Conservation (phyloP, 768 basidiomycete species). For the Cyclocybe aegerita region DNA sequence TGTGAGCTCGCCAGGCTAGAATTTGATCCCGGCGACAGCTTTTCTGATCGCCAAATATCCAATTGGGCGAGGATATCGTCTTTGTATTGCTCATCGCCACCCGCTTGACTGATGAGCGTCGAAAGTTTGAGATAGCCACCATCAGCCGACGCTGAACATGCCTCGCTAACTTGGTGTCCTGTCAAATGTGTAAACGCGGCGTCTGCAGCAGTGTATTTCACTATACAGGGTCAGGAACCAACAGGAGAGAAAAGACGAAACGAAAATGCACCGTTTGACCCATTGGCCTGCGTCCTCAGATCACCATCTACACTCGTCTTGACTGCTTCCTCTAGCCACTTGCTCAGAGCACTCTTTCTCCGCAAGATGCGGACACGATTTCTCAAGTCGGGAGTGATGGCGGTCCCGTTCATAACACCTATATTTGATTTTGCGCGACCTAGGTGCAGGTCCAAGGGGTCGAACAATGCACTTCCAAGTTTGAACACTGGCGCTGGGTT, state of each 20-base stretch:
- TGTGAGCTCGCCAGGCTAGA: slow-evolving; percentile 13
- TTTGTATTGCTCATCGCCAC: slow-evolving; percentile 73
- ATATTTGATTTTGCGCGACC: slow-evolving; percentile 26
- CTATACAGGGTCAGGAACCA: slow-evolving; percentile 13
- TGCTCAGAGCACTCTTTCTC: slow-evolving; percentile 76
- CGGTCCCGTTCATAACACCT: slow-evolving; percentile 15
- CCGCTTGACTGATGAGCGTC: slow-evolving; percentile 84
- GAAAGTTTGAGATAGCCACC: slow-evolving; percentile 82
- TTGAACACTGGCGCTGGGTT: slow-evolving; percentile 82
- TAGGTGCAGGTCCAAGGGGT: slow-evolving; percentile 70
- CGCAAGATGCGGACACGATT: slow-evolving; percentile 62
- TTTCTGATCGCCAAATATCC: slow-evolving; percentile 77
- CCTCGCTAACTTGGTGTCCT: slow-evolving; percentile 85
- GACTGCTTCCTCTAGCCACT: slow-evolving; percentile 81
- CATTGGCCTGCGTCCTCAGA: slow-evolving; percentile 36
- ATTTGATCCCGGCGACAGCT: slow-evolving; percentile 36
- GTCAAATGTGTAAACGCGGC: slow-evolving; percentile 77
- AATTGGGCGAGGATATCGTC: slow-evolving; percentile 76
- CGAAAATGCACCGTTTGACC: slow-evolving; percentile 23
- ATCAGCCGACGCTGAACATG: slow-evolving; percentile 72
- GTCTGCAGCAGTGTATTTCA: slow-evolving; percentile 41
- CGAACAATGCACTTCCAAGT: slow-evolving; percentile 88
- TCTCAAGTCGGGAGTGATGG: slow-evolving; percentile 59
- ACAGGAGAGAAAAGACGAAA: neutral
- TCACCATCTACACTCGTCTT: slow-evolving; percentile 71